Base-by-base conservation (phyloP, 176 grass and related monocot genomes). In the Aegilops longissima region DNA sequence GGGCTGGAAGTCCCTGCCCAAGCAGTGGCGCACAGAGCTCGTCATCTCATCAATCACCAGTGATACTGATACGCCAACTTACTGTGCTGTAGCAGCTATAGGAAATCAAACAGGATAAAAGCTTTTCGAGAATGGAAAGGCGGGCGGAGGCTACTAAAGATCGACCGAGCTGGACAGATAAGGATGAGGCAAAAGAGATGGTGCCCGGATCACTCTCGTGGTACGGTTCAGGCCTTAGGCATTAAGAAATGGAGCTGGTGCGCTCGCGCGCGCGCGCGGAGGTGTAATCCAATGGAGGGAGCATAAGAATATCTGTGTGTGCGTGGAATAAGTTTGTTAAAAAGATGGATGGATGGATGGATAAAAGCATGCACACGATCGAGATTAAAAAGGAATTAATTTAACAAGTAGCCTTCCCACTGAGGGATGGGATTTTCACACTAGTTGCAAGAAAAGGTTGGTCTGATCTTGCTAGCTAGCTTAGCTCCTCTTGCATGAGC, bases 231-330 rank as follows among this genome's bases (percentile, higher is more conserved):
- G 89, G 85, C 71, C 86, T 78, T 71, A 44, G 76, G 61, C 69
- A 88, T 85, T 91, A 88, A 88, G 71, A 91, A 87, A 93, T 88
- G 71, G 88, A 87, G 84, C 85, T 68, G 80, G 88, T 77, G 78
- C 80, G 91, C 78, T 87, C 87, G 87, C 78, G 30, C 82, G 42
- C 42, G 38, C 5, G 8, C 7, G 88, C 85, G 39, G 87, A 88
- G 69, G 90, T 97, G 94, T 94, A 94, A 93, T 94, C 92, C 94
- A 97, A 92, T 80, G 68, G 67, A 75, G 74, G 70, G 69, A 77
- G 88, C 80, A 67, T 82, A 36, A 82, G 63, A 75, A 86, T 83
- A 82, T 82, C 78, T 74, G 12, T 75, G 23, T 36, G 18, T 59
- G 51, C 5, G 70, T 35, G 66, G 82, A 84, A 92, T 90, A 88